phyloP scores from a whole-genome alignment of 2,329 filamentous ascomycete genomes.

The Ciborinia camelliae region DNA sequence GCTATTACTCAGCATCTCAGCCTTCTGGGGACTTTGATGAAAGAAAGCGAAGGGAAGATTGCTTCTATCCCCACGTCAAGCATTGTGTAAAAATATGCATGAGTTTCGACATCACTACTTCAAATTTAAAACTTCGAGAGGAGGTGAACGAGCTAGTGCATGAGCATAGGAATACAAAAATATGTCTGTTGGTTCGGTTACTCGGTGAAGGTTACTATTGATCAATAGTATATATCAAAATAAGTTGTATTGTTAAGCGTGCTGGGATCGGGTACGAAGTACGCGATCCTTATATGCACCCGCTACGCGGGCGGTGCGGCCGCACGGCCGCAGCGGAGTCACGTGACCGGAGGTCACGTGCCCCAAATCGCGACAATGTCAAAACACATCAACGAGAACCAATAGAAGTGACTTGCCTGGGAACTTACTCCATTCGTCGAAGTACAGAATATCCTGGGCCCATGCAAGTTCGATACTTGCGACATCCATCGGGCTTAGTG shows the following conservation, averaged over 20 bases:
- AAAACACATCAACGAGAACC: too few species aligned
- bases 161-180: too few species aligned
- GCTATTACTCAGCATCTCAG: neutral
- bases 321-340: too few species aligned
- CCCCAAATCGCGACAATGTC: too few species aligned
- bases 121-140: neutral
- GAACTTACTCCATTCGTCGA: neutral
- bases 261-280: too few species aligned
- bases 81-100: neutral
- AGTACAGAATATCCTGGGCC: neutral
- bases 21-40: neutral
- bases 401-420: too few species aligned
- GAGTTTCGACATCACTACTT: neutral
- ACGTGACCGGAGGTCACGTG: too few species aligned
- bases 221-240: too few species aligned
- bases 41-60: neutral
- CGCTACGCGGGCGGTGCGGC: too few species aligned
- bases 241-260: too few species aligned
- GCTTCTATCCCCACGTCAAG: slow-evolving; percentile 1
- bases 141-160: neutral
- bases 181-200: neutral
- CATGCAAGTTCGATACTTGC: neutral
- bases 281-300: too few species aligned
- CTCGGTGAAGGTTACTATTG: too few species aligned
- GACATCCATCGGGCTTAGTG: neutral